A percentile compares a stretch with the other conserved stretches of the same genome.
phyloP scores from a whole-genome alignment of 2,329 filamentous ascomycete genomes.

The Mycosphaerella sp. region DNA sequence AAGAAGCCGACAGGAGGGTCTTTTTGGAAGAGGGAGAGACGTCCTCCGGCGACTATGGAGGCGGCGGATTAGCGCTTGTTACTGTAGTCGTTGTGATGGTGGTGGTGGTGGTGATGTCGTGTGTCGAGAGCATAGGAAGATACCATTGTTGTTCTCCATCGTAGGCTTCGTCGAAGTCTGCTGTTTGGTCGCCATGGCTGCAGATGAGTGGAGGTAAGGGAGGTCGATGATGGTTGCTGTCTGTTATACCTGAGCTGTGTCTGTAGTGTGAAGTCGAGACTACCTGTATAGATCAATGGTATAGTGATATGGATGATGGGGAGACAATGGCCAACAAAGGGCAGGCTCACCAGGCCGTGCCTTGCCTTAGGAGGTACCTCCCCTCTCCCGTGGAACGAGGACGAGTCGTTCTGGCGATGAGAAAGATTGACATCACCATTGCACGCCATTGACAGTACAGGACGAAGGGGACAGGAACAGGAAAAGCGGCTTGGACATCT shows the following conservation, averaged over 20 bases:
- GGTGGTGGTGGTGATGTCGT: not conserved
- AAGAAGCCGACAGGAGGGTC: slow-evolving; percentile 15
- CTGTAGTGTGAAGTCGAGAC: too few species aligned
- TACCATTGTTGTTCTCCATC: slow-evolving; percentile 24
- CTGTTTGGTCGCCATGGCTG: slow-evolving; percentile 14
- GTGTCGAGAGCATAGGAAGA: not conserved
- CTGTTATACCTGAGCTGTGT: too few species aligned
- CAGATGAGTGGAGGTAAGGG: not conserved
- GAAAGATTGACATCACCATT: slow-evolving; percentile 14
- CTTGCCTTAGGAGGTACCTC: too few species aligned
- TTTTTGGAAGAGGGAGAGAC: slow-evolving; percentile 17
- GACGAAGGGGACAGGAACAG: slow-evolving; percentile 5
- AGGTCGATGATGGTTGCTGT: too few species aligned
- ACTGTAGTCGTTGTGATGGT: too few species aligned
- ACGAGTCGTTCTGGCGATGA: not conserved
- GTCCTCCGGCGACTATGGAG: slow-evolving; percentile 14
- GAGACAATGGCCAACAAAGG: too few species aligned
- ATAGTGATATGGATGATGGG: too few species aligned
- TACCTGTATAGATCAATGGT: too few species aligned
- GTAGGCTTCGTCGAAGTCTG: slow-evolving; percentile 22
- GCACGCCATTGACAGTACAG: not conserved
- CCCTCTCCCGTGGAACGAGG: not conserved
- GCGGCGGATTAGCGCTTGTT: not conserved
- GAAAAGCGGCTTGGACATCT: slow-evolving; percentile 1
- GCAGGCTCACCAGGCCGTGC: too few species aligned